Evolutionary conservation across 805 yeast species (phyloP).

Genomic region (Wickerhamiella parazyma): DNA sequence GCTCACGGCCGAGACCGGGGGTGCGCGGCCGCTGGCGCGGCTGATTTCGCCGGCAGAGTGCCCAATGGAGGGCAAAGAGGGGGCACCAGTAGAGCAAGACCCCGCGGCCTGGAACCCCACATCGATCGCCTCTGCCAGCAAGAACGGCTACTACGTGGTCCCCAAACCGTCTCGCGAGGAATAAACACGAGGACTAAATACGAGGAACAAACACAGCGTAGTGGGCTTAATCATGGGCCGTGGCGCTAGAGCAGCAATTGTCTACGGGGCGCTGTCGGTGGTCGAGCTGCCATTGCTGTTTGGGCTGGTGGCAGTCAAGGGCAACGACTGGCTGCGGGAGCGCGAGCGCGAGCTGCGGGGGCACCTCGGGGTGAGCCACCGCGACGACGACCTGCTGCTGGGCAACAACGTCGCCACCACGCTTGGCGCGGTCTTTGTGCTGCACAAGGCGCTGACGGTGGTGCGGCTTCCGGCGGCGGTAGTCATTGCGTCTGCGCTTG

Average conservation of each 20-base stretch:
- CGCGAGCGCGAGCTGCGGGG: neutral
- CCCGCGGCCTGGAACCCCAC: slow-evolving; percentile 23
- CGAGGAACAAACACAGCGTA: too few species aligned
- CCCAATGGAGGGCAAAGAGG: slow-evolving; percentile 14
- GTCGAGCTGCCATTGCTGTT: slow-evolving; percentile 3
- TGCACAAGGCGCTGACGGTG: slow-evolving; percentile 3
- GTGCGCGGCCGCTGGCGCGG: slow-evolving; percentile 25
- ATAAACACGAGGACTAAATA: too few species aligned
- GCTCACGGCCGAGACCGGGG: slow-evolving; percentile 24
- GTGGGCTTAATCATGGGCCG: neutral
- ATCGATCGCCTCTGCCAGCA: slow-evolving; percentile 17
- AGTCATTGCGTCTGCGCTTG: neutral
- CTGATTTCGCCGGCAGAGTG: slow-evolving; percentile 16
- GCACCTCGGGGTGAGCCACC: neutral
- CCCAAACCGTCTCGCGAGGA: neutral
- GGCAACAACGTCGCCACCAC: neutral
- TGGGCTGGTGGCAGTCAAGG: neutral
- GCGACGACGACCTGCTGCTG: neutral
- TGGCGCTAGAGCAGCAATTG: neutral
- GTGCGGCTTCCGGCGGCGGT: neutral
- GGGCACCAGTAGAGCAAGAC: slow-evolving; percentile 4
- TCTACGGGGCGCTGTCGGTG: slow-evolving; percentile 2
- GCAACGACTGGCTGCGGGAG: neutral
- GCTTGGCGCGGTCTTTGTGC: slow-evolving; percentile 1
- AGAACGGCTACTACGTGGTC: slow-evolving; percentile 21